Percentiles rank a stretch among this genome's conserved stretches.
These are phyloP conservation scores for Meyerozyma elateridarum DNA, from an alignment of 1,139 yeast genomes.

Conservation along the genomic window DNA sequence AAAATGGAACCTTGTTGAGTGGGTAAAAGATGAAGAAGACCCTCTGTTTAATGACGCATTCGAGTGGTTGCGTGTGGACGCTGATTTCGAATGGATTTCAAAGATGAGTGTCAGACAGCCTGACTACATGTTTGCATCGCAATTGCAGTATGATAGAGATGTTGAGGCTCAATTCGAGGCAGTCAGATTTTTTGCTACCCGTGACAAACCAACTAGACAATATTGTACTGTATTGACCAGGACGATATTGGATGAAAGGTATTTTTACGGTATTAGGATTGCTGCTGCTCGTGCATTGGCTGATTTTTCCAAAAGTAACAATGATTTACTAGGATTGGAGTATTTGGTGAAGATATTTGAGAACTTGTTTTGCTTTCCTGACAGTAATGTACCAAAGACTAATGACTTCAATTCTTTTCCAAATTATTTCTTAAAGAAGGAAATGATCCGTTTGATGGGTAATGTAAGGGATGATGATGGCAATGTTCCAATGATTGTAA, in stretches of 20 bases:
- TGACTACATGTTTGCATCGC: slow-evolving; percentile 93
- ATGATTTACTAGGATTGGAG: slow-evolving; percentile 64
- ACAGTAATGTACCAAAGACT: slow-evolving; percentile 63
- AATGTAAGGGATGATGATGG: slow-evolving; percentile 59
- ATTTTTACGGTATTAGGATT: slow-evolving; percentile 82
- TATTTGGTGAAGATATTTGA: slow-evolving; percentile 72
- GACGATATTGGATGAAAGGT: slow-evolving; percentile 78
- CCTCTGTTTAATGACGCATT: slow-evolving; percentile 74
- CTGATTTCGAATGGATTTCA: slow-evolving; percentile 97
- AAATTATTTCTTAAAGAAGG: slow-evolving; percentile 62
- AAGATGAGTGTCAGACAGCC: slow-evolving; percentile 79
- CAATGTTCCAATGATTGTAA: slow-evolving; percentile 60
- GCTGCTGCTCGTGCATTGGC: slow-evolving; percentile 85
- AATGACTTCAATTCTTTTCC: slow-evolving; percentile 75
- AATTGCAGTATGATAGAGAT: slow-evolving; percentile 89
- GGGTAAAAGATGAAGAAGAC: slow-evolving; percentile 70
- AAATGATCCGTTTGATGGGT: slow-evolving; percentile 62
- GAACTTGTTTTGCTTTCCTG: slow-evolving; percentile 66
- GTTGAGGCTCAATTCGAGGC: slow-evolving; percentile 95
- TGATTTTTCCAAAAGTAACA: slow-evolving; percentile 55
- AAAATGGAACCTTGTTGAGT: slow-evolving; percentile 73
- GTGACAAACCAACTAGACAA: slow-evolving; percentile 51
- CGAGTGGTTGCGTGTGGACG: slow-evolving; percentile 96
- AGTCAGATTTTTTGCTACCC: slow-evolving; percentile 61
- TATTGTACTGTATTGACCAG: slow-evolving; percentile 78